A percentile compares a stretch with the other conserved stretches of the same genome.
These are phyloP conservation scores for Coemansia sp. DNA, from an alignment of 192 early-diverging fungal species.

Conservation along the genomic window DNA sequence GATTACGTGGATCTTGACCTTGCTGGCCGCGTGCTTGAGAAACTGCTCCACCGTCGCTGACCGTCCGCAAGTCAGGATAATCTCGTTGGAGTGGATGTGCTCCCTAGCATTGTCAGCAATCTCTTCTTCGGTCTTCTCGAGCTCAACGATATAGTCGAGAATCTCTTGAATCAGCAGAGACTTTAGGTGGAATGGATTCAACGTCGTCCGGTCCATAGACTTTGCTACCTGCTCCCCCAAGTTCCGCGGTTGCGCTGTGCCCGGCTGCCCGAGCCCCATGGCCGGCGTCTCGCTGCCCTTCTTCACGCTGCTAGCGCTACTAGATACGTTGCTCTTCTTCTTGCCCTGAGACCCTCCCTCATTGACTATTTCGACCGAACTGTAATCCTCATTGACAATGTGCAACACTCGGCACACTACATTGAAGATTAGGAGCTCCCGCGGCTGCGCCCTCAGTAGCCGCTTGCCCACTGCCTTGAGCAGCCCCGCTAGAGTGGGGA, in stretches of 20 bases:
- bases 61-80: conserved; percentile 90
- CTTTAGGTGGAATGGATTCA: conserved; percentile 60
- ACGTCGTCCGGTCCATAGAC: conserved; percentile 32
- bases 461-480: conserved; percentile 70
- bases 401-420: conserved; percentile 81
- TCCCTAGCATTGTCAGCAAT: conserved; percentile 86
- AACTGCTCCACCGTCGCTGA: conserved; percentile 87
- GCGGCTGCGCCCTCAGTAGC: conserved; percentile 75
- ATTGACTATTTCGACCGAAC: conserved; percentile 20
- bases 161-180: conserved; percentile 78
- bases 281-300: conserved; percentile 30
- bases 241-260: conserved; percentile 22
- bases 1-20: conserved; percentile 92
- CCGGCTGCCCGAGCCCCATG: conserved; percentile 33
- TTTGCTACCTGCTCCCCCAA: conserved; percentile 61
- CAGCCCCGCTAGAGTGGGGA: conserved; percentile 57
- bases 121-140: conserved; percentile 72
- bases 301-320: conserved; percentile 10
- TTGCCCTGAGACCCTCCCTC: not conserved
- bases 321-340: not conserved
- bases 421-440: conserved; percentile 84
- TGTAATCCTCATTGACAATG: conserved; percentile 71
- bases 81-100: conserved; percentile 94
- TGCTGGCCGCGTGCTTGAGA: conserved; percentile 79
- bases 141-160: conserved; percentile 85